Conservation (phyloP, 1,139 yeast genomes). For the Taphrina populina region DNA sequence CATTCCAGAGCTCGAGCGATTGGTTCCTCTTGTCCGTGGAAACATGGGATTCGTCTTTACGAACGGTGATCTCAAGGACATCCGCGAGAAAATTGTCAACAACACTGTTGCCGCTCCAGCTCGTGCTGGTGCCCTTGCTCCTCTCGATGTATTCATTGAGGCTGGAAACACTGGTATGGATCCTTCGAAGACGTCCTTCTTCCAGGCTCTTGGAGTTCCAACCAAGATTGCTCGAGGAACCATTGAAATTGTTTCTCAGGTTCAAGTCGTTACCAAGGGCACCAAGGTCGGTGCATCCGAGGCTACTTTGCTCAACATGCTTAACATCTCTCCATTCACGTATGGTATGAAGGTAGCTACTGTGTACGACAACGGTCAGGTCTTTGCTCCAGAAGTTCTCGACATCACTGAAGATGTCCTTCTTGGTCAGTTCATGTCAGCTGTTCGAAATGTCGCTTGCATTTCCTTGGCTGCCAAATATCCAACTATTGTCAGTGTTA, state of each 20-base stretch:
- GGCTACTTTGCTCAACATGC: conserved; percentile 98
- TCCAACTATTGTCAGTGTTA: conserved; percentile 99
- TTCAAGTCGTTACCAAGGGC: conserved; percentile 86
- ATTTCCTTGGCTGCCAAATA: conserved; percentile 96
- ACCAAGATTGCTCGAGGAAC: conserved; percentile 99
- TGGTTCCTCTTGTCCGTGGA: conserved; percentile 92
- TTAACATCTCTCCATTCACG: conserved; percentile 99
- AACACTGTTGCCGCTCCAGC: conserved; percentile 99
- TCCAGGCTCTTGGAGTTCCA: conserved; percentile 99
- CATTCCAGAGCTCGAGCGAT: conserved; percentile 93
- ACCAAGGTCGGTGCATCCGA: conserved; percentile 97
- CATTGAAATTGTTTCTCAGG: conserved; percentile 97
- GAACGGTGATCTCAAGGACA: conserved; percentile 84
- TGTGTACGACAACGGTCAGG: conserved; percentile 98
- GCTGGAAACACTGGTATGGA: conserved; percentile 99
- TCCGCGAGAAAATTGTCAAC: conserved; percentile 81
- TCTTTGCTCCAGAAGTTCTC: conserved; percentile 93
- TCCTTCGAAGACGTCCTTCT: conserved; percentile 99
- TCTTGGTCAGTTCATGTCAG: conserved; percentile 85
- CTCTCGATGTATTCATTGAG: conserved; percentile 94
- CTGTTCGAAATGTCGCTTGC: conserved; percentile 90
- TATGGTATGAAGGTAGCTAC: conserved; percentile 95
- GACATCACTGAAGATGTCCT: conserved; percentile 98
- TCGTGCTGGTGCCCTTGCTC: conserved; percentile 99
- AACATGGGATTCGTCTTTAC: conserved; percentile 99